Evolutionary conservation across 768 basidiomycete species (phyloP).

Genomic region (Hypholoma fasciculare): DNA sequence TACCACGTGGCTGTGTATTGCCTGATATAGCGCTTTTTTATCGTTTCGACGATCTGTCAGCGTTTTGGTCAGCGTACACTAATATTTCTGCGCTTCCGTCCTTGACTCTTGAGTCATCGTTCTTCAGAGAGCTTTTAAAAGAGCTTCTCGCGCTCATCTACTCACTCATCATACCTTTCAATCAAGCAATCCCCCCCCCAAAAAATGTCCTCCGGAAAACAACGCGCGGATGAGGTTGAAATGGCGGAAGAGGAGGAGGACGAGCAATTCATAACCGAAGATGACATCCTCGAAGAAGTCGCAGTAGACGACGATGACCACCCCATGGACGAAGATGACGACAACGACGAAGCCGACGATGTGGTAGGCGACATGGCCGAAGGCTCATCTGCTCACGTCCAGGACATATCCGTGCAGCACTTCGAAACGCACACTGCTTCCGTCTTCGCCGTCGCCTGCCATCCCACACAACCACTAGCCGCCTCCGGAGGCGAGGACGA

Average conservation of each 20-base stretch:
- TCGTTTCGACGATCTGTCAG: constrained; percentile 14
- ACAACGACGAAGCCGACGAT: constrained; percentile 44
- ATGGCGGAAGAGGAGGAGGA: constrained; percentile 48
- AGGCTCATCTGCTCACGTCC: constrained; percentile 37
- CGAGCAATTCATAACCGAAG: constrained; percentile 63
- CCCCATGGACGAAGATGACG: constrained; percentile 74
- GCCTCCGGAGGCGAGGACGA: constrained; percentile 96
- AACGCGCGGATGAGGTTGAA: constrained; percentile 35
- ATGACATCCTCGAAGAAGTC: constrained; percentile 67
- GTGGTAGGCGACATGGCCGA: constrained; percentile 43
- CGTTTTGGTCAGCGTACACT: constrained; percentile 17
- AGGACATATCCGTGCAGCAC: constrained; percentile 68
- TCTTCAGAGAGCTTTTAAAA: not conserved
- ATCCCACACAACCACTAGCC: constrained; percentile 82
- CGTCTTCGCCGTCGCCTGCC: constrained; percentile 82
- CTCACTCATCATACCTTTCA: not conserved
- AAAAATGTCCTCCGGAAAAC: constrained; percentile 34
- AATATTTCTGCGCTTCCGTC: constrained; percentile 1
- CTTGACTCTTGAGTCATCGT: not conserved
- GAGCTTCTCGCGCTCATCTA: not conserved
- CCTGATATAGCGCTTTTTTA: constrained; percentile 30
- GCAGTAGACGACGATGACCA: constrained; percentile 61
- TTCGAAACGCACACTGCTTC: constrained; percentile 72
- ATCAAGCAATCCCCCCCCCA: not conserved
- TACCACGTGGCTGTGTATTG: constrained; percentile 13